These are phyloP conservation scores for Apiospora koreana DNA, from an alignment of 2,329 filamentous ascomycete species.

Conservation along the genomic window DNA sequence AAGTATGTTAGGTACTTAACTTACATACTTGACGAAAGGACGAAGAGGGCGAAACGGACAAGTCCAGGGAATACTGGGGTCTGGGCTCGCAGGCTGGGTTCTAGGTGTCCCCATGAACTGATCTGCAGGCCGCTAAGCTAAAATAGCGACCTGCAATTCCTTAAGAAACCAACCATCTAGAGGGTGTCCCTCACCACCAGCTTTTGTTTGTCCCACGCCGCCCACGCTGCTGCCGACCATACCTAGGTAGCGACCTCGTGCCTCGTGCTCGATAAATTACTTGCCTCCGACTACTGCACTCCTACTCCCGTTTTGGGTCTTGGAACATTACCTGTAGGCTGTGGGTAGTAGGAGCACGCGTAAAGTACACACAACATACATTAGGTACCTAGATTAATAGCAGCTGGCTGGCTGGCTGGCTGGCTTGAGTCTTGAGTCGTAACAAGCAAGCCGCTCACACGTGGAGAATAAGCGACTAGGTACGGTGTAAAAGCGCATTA, in stretches of 20 bases:
- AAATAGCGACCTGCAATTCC: constrained; percentile 8
- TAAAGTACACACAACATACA: background rate
- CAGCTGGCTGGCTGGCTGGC: background rate
- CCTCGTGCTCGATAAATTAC: background rate
- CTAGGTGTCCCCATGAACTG: constrained; percentile 6
- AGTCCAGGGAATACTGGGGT: background rate
- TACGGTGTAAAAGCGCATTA: constrained; percentile 17
- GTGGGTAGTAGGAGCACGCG: background rate
- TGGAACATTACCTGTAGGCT: too few relatives aligned
- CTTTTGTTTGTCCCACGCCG: background rate
- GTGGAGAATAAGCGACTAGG: background rate
- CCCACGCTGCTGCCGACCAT: background rate
- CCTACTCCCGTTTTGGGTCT: too few relatives aligned
- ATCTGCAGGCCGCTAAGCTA: constrained; percentile 9
- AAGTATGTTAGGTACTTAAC: too few relatives aligned
- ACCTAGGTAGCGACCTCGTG: too few relatives aligned
- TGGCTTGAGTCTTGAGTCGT: background rate
- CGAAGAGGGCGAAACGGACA: background rate
- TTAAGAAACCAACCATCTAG: constrained; percentile 3
- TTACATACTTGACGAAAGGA: too few relatives aligned
- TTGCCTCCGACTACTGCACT: background rate
- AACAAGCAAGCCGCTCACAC: background rate
- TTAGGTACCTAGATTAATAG: background rate
- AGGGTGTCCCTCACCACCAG: background rate
- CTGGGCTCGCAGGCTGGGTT: background rate